These are phyloP conservation scores for Lentinula novae-zelandiae DNA, from an alignment of 1,284 basidiomycete species.

Conservation along the genomic window DNA sequence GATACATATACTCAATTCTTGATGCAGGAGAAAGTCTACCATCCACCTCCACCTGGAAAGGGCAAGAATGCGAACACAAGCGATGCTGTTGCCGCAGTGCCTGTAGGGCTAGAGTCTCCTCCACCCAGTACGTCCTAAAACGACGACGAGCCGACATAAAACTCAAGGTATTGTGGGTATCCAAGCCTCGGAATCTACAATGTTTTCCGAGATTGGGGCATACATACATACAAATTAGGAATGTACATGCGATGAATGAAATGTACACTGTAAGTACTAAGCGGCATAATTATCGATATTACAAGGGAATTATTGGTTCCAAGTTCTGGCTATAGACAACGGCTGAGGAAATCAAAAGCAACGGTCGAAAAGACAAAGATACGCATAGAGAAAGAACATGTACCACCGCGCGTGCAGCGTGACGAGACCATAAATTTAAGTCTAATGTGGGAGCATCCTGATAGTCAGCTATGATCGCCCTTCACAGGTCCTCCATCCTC, in stretches of 20 bases:
- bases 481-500: background rate
- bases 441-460: background rate
- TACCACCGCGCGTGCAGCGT: background rate
- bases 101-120: background rate
- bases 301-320: background rate
- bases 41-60: conserved; percentile 74
- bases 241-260: background rate
- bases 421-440: no score
- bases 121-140: background rate
- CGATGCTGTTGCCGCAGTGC: background rate
- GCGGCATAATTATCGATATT: background rate
- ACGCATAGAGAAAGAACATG: background rate
- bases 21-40: conserved; percentile 69
- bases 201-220: background rate
- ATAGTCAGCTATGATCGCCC: background rate
- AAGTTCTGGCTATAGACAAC: background rate
- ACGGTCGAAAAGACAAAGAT: background rate
- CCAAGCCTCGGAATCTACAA: no score
- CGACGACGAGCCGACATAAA: background rate
- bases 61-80: conserved; percentile 48
- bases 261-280: background rate
- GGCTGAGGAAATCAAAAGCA: background rate
- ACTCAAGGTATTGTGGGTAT: no score
- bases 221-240: background rate
- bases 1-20: background rate